Base-by-base conservation (phyloP, 495 filamentous ascomycete species). In the Penicillium lividum region DNA sequence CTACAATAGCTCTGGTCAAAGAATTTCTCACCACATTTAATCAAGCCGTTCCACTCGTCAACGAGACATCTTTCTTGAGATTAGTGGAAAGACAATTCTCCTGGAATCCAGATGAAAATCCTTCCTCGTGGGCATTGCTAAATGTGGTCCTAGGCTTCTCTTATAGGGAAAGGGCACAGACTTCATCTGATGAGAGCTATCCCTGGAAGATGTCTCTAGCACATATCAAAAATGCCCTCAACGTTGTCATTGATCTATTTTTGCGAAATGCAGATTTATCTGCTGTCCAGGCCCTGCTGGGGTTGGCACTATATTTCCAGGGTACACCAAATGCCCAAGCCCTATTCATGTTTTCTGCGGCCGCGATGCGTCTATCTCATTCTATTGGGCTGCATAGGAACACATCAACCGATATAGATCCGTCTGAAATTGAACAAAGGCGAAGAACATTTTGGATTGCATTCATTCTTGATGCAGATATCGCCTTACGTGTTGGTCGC, bases 381-480 rank as follows among this genome's bases (percentile, higher is more conserved):
- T 65, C 62, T 28, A 60, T 68, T n/a, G 62, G 65, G 28, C 47
- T 68, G 31, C 65, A 68, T 47, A 55, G 57, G 9, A 58, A 57
- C 7, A 46, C 40, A 22, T 40, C 52, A 1, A 54, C 30, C 31
- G 58, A 58, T 22, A 16, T 64, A 18, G 50, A 53, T 1, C 18
- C 31, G 18, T 31, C 54, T 27, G 55, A 67, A 49, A 49, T 59
- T 4, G 64, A 63, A 28, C 58, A 67, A 56, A 40, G 67, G 33
- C 46, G 59, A 27, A 38, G 67, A 42, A 58, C 53, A 10, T 67
- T 63, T 28, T 69, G 64, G 64, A 60, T 69, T 4, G 59, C 64
- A 8, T 69, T 66, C 16, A 60, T 65, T 50, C 36, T 68, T 34
- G 63, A 68, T 48, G 58, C 60, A 16, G 64, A 69, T 47, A 67